Evolutionary conservation across 768 basidiomycete species (phyloP).

Genomic region (Serendipita vermifera): DNA sequence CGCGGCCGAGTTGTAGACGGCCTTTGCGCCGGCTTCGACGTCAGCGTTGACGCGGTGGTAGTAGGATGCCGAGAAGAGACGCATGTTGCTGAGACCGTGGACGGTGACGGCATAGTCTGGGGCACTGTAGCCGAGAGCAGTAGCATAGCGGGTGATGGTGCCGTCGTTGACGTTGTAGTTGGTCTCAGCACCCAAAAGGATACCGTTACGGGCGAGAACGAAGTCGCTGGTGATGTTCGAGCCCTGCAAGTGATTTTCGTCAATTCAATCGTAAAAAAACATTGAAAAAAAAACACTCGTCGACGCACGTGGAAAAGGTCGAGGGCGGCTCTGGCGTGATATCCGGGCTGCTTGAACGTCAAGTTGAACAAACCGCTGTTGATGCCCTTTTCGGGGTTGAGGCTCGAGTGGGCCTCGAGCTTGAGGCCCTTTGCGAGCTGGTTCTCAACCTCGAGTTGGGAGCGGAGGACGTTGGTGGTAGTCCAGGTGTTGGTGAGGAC

Average conservation of each 20-base stretch:
- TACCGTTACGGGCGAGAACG: constrained; percentile 90
- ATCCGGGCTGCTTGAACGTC: constrained; percentile 88
- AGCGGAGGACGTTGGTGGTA: constrained; percentile 83
- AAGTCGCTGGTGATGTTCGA: constrained; percentile 95
- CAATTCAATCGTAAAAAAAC: neutral
- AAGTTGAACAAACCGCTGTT: constrained; percentile 58
- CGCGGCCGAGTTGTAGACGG: constrained; percentile 87
- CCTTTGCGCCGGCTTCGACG: constrained; percentile 93
- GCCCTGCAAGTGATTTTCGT: constrained; percentile 41
- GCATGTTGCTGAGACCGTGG: constrained; percentile 90
- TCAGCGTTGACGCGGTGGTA: constrained; percentile 90
- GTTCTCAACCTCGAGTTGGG: constrained; percentile 90
- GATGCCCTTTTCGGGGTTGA: constrained; percentile 74
- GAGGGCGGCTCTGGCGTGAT: constrained; percentile 81
- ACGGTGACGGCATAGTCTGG: constrained; percentile 91
- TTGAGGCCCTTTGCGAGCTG: constrained; percentile 96
- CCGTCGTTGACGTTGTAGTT: constrained; percentile 95
- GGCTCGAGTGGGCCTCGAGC: constrained; percentile 71
- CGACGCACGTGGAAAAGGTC: constrained; percentile 82
- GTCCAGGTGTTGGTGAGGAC: constrained; percentile 94
- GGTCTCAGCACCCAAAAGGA: constrained; percentile 92
- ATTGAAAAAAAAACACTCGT: neutral
- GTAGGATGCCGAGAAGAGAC: constrained; percentile 89
- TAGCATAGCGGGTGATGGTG: constrained; percentile 79
- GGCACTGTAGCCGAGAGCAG: constrained; percentile 88